Evolutionary conservation across 164 flowering plant species (phyloP).

Genomic region (Liriodendron chinense): DNA sequence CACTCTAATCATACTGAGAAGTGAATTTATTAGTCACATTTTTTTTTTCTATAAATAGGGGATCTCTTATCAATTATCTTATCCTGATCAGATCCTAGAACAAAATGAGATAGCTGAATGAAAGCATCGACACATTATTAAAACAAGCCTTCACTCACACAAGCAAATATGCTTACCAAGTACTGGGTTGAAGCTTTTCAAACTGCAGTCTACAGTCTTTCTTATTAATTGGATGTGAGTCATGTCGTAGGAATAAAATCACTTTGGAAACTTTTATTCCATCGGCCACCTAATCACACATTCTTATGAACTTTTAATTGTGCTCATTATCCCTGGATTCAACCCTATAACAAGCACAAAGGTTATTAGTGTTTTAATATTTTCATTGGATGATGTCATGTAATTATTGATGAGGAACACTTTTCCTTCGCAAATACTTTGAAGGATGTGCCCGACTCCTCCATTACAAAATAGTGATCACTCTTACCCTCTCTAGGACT

Average conservation of each 20-base stretch:
- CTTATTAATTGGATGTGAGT: neutral
- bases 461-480: neutral
- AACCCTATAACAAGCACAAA: neutral
- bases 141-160: neutral
- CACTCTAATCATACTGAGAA: neutral
- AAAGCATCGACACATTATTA: neutral
- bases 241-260: neutral
- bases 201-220: neutral
- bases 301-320: neutral
- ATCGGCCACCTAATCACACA: neutral
- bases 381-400: neutral
- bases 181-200: neutral
- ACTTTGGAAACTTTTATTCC: neutral
- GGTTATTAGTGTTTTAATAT: neutral
- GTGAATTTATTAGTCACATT: neutral
- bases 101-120: neutral
- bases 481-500: too few species aligned
- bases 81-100: neutral
- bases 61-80: neutral
- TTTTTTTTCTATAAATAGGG: neutral
- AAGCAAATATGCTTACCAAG: neutral
- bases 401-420: neutral
- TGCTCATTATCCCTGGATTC: neutral
- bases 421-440: neutral
- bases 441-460: neutral